Percentiles rank a stretch among this genome's conserved stretches.
Evolutionary conservation across 1,284 basidiomycete species (phyloP).

Genomic region (Puccinia horiana): DNA sequence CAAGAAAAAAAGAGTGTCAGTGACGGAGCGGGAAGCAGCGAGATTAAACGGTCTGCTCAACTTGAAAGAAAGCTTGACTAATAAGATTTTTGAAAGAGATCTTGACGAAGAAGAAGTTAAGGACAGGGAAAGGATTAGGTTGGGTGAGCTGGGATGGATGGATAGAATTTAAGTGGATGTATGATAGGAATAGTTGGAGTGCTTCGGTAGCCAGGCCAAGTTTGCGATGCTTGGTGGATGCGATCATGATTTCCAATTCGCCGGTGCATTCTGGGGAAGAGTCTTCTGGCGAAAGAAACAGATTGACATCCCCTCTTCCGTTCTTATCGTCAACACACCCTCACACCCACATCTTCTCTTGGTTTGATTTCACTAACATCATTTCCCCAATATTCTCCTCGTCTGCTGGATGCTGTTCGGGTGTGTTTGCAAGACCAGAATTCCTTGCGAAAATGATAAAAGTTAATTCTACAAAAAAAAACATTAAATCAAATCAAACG

Average conservation of each 20-base stretch:
- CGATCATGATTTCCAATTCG: constrained; percentile 81
- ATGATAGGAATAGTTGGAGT: constrained; percentile 21
- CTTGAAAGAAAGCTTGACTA: constrained; percentile 60
- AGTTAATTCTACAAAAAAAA: constrained; percentile 69
- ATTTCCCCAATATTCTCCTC: constrained; percentile 59
- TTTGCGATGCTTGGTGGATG: constrained; percentile 62
- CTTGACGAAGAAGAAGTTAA: constrained; percentile 55
- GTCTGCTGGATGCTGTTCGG: constrained; percentile 61
- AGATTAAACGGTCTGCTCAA: constrained; percentile 57
- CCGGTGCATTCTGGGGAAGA: constrained; percentile 59
- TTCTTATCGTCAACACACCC: constrained; percentile 74
- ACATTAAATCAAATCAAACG: constrained; percentile 3
- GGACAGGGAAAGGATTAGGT: constrained; percentile 50
- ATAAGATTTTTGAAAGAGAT: constrained; percentile 35
- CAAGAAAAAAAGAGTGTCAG: constrained; percentile 65
- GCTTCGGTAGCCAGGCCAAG: constrained; percentile 10
- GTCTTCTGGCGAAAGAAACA: constrained; percentile 69
- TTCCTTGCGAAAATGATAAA: constrained; percentile 73
- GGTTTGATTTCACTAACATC: not conserved
- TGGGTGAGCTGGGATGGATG: not conserved
- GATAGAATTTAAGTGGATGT: constrained; percentile 51
- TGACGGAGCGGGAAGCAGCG: constrained; percentile 26
- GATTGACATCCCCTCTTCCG: constrained; percentile 76
- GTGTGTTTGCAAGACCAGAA: not conserved
- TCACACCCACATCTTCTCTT: constrained; percentile 63